Conservation (phyloP, 2,329 filamentous ascomycete species). For the Phialemonium atrogriseum region DNA sequence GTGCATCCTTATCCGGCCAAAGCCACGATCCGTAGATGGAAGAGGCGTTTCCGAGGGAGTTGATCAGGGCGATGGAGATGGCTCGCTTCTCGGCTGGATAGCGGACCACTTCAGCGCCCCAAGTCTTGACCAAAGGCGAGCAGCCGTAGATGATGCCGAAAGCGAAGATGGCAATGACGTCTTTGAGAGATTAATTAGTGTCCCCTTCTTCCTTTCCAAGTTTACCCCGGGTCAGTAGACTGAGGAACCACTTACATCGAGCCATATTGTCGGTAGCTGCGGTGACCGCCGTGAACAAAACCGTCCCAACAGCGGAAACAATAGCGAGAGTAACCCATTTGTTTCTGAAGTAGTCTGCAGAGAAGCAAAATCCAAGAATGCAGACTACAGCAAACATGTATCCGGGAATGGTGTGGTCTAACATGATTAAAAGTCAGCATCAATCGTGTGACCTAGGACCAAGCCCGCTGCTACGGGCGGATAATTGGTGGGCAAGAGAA, state of each 20-base stretch:
- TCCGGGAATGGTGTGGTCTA: slow-evolving; percentile 17
- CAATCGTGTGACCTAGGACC: not conserved
- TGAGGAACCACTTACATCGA: too few species aligned
- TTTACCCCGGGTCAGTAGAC: too few species aligned
- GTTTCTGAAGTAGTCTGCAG: slow-evolving; percentile 16
- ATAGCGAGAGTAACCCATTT: slow-evolving; percentile 19
- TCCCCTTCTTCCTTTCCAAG: too few species aligned
- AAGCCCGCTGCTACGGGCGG: too few species aligned
- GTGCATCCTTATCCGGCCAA: slow-evolving; percentile 7
- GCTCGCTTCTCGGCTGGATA: slow-evolving; percentile 11
- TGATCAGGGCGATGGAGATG: slow-evolving; percentile 9
- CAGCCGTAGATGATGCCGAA: slow-evolving; percentile 19
- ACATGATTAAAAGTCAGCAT: not conserved
- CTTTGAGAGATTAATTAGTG: too few species aligned
- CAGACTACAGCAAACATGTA: slow-evolving; percentile 17
- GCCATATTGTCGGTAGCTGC: slow-evolving; percentile 8
- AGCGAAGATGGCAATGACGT: slow-evolving; percentile 17
- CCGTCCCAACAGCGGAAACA: slow-evolving; percentile 14
- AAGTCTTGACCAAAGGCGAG: slow-evolving; percentile 16
- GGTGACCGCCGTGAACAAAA: slow-evolving; percentile 16
- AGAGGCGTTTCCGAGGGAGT: slow-evolving; percentile 8
- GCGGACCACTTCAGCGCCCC: slow-evolving; percentile 12
- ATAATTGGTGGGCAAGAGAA: not conserved
- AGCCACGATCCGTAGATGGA: slow-evolving; percentile 8
- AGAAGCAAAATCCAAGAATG: slow-evolving; percentile 15